Base-by-base conservation (phyloP, 164 flowering plant species). In the Buxus sempervirens region DNA sequence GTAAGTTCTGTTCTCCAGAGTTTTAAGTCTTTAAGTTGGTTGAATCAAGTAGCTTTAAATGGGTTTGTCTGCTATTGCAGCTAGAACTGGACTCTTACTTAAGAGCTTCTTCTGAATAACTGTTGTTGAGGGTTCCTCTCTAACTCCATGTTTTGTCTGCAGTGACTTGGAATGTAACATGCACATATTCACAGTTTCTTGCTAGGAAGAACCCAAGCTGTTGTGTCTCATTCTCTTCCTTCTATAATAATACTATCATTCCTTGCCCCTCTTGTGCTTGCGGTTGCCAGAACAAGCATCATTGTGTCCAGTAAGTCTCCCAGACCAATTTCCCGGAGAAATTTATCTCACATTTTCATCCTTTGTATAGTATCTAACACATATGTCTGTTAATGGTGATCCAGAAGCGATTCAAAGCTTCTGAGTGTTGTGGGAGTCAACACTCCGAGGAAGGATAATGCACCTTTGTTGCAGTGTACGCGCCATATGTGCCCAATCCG, bases 121-220 rank as follows among this genome's bases (percentile, higher is more conserved):
- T 23, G 38, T 32, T 45, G 42, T 8, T 5, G 45, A 65, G 51
- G 20, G 18, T 55, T 36, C 28, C 12, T 62, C 26, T 60, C 10
- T 41, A 9, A 24, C n/a, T 1, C 14, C 32, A 62, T 24, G 54
- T 67, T 63, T 13, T 27, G 60, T 74, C 21, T 77, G 83, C 92
- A 91, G 94, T 89, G 93, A 91, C 93, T 62, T 89, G 95, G 95
- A 89, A 89, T 71, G 88, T 91, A 55, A 91, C 96, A 0, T 91
- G 96, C 84, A 90, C 93, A n/a, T 90, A 87, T 53, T 90, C 96
- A 0, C 90, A 90, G 80, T 85, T 90, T 68, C 72, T 90, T 23
- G 89, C 91, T 4, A 72, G 78, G 48, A 85, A 85, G 74, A 85
- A 83, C 63, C 93, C 93, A 27, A 83, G 71, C 60, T 88, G 93